Evolutionary conservation across 2,329 filamentous ascomycete genomes (phyloP), one percentile per base, ranked within the genome.

Genomic region (Pestalotiopsis sp.): DNA sequence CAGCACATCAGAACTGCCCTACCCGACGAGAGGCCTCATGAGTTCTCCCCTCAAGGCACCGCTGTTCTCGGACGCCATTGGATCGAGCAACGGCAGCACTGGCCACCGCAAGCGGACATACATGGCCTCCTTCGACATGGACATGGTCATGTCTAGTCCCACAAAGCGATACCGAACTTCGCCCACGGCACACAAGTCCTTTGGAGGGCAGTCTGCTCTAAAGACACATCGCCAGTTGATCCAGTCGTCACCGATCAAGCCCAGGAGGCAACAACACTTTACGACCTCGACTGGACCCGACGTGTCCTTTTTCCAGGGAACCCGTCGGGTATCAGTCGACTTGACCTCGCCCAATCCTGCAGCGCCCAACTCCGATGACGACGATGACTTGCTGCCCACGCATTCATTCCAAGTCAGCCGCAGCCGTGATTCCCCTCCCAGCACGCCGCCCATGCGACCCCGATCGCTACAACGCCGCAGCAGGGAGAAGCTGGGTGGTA

Each of bases 221-320:
- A 96, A 93, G 80, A 89, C 89, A 75, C 86, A 85, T 68, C 90
- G 94, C 76, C 89, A 91, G 74, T 83, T 97, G 68, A 88, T 93
- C 20, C 91, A 97, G 77, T 97, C 94, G 4, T 98, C 94, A 4
- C 95, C 95, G 26, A 90, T 93, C 75, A 93, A 95, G 81, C 87
- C 90, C 71, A 89, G 89, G 73, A 89, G 91, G 74, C 90, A 92
- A 75, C 86, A 90, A 73, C 89, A 92, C 78, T 95, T 94, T 74
- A 91, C 90, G 59, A 92, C 89, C 22, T 87, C 88, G 17, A 88
- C 88, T 64, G 89, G 91, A 4, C 91, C 92, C 1, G 89, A 91
- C 70, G 84, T 95, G 55, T 94, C 93, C 63, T 94, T 97, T 77
- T 93, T 94, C 77, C 90, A 90, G 35, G 88, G 91, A 69, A 86